Conservation (phyloP, 2,329 filamentous ascomycete genomes). For the Diaporthe caulivora region DNA sequence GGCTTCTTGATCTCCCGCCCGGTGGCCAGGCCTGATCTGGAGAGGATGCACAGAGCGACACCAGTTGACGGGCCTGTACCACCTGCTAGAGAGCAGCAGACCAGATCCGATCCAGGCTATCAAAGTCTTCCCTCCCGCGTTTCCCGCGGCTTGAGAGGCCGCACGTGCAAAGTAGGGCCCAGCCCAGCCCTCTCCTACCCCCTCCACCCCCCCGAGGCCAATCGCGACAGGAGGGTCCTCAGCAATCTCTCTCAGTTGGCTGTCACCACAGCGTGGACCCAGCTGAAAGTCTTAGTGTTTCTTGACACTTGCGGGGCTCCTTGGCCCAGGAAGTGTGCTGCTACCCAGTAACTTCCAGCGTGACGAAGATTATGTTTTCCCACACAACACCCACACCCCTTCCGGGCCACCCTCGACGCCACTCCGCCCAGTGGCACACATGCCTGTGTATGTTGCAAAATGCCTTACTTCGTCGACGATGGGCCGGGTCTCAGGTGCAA, state of each 20-base stretch:
- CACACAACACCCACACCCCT: not conserved
- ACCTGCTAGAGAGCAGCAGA: not conserved
- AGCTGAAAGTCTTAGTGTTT: constrained; percentile 31
- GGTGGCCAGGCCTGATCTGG: constrained; percentile 11
- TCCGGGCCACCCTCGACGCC: not conserved
- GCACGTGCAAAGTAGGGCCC: not conserved
- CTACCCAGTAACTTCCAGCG: constrained; percentile 9
- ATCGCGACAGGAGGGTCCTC: constrained; percentile 1
- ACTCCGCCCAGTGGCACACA: not conserved
- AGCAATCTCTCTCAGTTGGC: constrained; percentile 23
- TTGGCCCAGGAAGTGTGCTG: constrained; percentile 15
- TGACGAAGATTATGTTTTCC: constrained; percentile 13
- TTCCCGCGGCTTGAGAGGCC: not conserved
- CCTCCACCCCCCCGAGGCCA: not conserved
- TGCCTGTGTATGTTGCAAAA: not conserved
- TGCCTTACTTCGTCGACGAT: too few relatives aligned
- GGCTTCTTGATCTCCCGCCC: constrained; percentile 9
- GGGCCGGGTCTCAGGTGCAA: not conserved
- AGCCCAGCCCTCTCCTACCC: not conserved
- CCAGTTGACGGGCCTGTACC: not conserved
- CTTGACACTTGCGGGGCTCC: constrained; percentile 20
- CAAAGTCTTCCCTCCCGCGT: constrained; percentile 1
- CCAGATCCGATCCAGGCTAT: not conserved
- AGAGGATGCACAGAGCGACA: not conserved
- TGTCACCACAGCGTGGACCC: constrained; percentile 21